Evolutionary conservation across 1,284 basidiomycete species (phyloP).

Genomic region (Trichosporon sp.): DNA sequence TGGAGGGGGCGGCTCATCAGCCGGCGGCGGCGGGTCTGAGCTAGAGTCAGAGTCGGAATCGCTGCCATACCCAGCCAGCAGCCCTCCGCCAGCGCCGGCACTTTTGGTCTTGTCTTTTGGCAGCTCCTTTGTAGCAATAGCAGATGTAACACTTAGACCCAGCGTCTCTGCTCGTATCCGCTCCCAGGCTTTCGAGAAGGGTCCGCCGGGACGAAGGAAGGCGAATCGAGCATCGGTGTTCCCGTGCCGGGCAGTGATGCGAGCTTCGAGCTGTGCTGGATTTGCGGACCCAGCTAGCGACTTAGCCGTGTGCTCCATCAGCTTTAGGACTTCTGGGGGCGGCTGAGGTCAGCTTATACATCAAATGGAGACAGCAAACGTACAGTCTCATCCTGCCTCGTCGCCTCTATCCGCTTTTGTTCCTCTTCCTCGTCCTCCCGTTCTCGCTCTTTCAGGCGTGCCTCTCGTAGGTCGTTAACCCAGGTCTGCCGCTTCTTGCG

Average conservation of each 20-base stretch:
- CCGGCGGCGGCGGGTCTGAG: constrained; percentile 15
- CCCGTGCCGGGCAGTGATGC: constrained; percentile 73
- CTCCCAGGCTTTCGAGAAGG: constrained; percentile 63
- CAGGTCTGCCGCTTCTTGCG: constrained; percentile 60
- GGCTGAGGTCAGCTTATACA: constrained; percentile 53
- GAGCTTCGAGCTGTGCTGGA: constrained; percentile 69
- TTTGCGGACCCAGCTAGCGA: constrained; percentile 66
- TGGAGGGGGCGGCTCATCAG: constrained; percentile 15
- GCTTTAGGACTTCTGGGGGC: constrained; percentile 56
- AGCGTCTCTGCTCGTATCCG: constrained; percentile 1
- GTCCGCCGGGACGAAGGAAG: constrained; percentile 60
- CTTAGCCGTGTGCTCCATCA: constrained; percentile 69
- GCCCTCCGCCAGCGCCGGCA: constrained; percentile 19
- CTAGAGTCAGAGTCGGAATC: constrained; percentile 26
- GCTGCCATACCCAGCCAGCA: constrained; percentile 44
- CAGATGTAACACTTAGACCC: constrained; percentile 16
- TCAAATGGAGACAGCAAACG: not conserved
- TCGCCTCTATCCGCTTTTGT: constrained; percentile 52
- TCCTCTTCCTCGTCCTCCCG: constrained; percentile 59
- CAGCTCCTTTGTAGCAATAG: not conserved
- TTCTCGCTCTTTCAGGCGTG: constrained; percentile 55
- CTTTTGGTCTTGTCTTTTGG: constrained; percentile 11
- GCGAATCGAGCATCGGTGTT: constrained; percentile 63
- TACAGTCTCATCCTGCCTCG: constrained; percentile 57
- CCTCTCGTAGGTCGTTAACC: constrained; percentile 59